phyloP scores from a whole-genome alignment of 140 eudicot genomes.

The Erigeron philadelphicus region DNA sequence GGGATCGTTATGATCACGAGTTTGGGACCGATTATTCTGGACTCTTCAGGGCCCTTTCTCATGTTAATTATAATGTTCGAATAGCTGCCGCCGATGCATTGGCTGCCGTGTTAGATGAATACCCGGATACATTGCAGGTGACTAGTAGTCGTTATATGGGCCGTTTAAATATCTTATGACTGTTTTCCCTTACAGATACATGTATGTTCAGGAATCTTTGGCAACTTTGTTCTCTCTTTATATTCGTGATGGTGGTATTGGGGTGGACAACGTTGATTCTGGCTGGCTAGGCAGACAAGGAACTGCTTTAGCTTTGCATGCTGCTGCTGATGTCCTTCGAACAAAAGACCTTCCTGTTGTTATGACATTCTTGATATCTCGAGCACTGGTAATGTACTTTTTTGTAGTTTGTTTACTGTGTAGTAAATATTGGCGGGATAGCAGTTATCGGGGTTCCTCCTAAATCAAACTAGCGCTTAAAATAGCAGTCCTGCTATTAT shows the following conservation, averaged over 20 bases:
- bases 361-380: conserved; percentile 89
- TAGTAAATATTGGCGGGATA: no score
- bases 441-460: no score
- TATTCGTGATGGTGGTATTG: conserved; percentile 73
- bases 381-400: conserved; percentile 70
- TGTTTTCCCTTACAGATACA: background rate
- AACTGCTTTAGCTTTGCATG: conserved; percentile 70
- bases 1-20: conserved; percentile 91
- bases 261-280: conserved; percentile 57
- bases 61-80: conserved; percentile 78
- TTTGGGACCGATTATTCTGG: conserved; percentile 92
- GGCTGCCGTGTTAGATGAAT: conserved; percentile 93
- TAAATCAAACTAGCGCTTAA: no score
- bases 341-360: conserved; percentile 99
- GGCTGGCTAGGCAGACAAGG: conserved; percentile 99
- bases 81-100: conserved; percentile 93
- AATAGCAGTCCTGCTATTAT: no score
- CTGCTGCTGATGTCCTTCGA: conserved; percentile 91
- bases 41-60: conserved; percentile 78
- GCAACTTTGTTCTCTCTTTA: conserved; percentile 91
- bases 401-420: background rate
- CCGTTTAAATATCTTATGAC: background rate
- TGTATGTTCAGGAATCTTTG: conserved; percentile 66
- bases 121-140: conserved; percentile 93
- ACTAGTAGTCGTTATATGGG: conserved; percentile 1